A percentile compares a stretch with the other conserved stretches of the same genome.
Conservation (phyloP, 495 filamentous ascomycete species). For the Xylaria nigripes region DNA sequence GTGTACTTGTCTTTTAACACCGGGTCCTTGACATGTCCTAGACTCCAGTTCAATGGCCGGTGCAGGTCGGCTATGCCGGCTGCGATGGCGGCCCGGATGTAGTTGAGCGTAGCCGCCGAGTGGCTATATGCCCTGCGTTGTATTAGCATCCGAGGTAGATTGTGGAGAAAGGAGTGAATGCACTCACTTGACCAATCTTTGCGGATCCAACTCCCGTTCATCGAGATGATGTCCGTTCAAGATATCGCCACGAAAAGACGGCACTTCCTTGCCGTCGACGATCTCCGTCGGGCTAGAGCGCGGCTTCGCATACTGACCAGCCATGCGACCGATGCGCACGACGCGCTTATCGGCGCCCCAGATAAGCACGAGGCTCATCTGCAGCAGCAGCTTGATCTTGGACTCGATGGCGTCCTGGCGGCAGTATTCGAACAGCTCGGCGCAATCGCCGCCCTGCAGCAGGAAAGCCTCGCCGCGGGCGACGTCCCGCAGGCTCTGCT, state of each 20-base stretch:
- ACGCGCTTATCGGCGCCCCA: conserved; percentile 88
- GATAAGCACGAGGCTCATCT: conserved; percentile 91
- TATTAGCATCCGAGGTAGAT: background rate
- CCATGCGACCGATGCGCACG: conserved; percentile 90
- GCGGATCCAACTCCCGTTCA: conserved; percentile 70
- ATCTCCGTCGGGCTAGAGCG: conserved; percentile 80
- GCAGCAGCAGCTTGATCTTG: conserved; percentile 90
- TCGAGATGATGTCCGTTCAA: conserved; percentile 75
- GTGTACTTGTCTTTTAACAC: conserved; percentile 77
- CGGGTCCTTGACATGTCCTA: conserved; percentile 85
- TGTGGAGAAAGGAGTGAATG: background rate
- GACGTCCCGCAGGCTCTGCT: conserved; percentile 69
- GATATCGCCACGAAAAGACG: conserved; percentile 90
- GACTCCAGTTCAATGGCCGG: conserved; percentile 85
- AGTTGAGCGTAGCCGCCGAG: conserved; percentile 88
- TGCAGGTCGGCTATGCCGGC: conserved; percentile 91
- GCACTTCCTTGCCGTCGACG: conserved; percentile 70
- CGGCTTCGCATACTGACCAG: conserved; percentile 94
- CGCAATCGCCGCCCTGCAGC: conserved; percentile 93
- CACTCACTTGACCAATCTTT: conserved; percentile 60
- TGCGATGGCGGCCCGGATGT: conserved; percentile 70
- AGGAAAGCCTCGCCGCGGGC: conserved; percentile 90
- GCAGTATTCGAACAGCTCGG: conserved; percentile 96
- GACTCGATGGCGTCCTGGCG: conserved; percentile 80
- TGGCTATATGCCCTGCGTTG: conserved; percentile 75